Percentiles rank a stretch among this genome's conserved stretches.
These are phyloP conservation scores for Plantago major DNA, from an alignment of 257 asterid genomes.

Conservation along the genomic window DNA sequence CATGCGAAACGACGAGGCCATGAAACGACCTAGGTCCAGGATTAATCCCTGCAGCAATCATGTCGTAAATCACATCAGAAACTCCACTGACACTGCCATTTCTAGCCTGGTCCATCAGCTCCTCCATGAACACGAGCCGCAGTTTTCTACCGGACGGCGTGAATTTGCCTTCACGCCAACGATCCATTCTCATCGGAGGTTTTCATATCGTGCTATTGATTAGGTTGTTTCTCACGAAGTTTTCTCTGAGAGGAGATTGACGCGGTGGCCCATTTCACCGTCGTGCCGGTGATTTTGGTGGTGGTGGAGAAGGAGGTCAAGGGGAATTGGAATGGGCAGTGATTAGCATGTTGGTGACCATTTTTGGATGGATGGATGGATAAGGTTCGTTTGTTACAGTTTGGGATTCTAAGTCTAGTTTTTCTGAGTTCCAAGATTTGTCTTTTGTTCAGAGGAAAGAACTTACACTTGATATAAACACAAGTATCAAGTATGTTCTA, in stretches of 20 bases:
- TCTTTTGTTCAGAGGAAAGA: too few relatives aligned
- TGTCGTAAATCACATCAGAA: constrained; percentile 86
- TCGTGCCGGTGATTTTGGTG: constrained; percentile 32
- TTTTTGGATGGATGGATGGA: constrained; percentile 31
- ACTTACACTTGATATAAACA: too few relatives aligned
- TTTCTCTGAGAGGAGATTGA: constrained; percentile 49
- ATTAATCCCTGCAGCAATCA: constrained; percentile 93
- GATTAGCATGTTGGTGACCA: constrained; percentile 36
- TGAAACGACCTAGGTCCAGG: constrained; percentile 98
- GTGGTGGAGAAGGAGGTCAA: constrained; percentile 25
- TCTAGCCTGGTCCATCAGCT: constrained; percentile 75
- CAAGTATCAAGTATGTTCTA: too few relatives aligned
- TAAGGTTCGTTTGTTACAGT: constrained; percentile 34
- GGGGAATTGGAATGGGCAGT: constrained; percentile 42
- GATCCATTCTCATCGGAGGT: constrained; percentile 41
- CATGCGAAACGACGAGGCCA: constrained; percentile 80
- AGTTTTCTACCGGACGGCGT: constrained; percentile 83
- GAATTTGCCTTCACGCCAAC: constrained; percentile 28
- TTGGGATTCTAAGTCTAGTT: too few relatives aligned
- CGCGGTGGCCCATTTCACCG: constrained; percentile 27
- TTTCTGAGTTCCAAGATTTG: too few relatives aligned
- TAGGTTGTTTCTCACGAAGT: constrained; percentile 56
- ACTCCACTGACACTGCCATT: constrained; percentile 63
- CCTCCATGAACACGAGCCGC: constrained; percentile 94
- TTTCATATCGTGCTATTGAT: constrained; percentile 34